These are phyloP conservation scores for Trichoderma aggressivum DNA, from an alignment of 2,329 filamentous ascomycete genomes.

Conservation along the genomic window DNA sequence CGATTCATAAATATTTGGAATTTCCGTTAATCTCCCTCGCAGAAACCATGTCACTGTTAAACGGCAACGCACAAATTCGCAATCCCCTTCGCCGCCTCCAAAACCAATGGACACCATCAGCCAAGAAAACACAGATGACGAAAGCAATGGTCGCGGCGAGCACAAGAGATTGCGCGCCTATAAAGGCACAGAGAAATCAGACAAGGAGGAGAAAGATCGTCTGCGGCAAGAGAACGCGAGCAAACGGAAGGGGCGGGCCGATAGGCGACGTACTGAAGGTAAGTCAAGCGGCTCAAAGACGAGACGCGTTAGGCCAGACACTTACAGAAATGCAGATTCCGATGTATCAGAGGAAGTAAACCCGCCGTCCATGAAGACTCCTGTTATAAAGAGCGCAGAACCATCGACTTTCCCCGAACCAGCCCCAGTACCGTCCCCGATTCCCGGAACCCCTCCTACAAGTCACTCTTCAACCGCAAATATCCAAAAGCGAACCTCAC, in stretches of 20 bases:
- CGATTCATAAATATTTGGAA: not conserved
- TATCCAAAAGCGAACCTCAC: constrained; percentile 56
- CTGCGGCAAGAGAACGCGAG: constrained; percentile 71
- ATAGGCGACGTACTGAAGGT: constrained; percentile 80
- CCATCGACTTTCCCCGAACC: constrained; percentile 32
- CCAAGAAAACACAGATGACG: constrained; percentile 71
- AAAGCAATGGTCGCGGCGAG: constrained; percentile 48
- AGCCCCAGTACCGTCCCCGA: constrained; percentile 27
- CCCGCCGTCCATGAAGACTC: constrained; percentile 39
- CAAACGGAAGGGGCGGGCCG: constrained; percentile 77
- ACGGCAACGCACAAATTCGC: constrained; percentile 78
- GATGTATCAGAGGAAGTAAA: constrained; percentile 68
- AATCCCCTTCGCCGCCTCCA: constrained; percentile 59
- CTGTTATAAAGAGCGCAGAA: constrained; percentile 31
- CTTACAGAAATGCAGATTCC: constrained; percentile 52
- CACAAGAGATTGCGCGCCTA: constrained; percentile 60
- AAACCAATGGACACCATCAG: constrained; percentile 46
- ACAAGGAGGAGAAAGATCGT: constrained; percentile 71
- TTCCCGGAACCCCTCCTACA: constrained; percentile 42
- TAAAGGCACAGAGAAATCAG: constrained; percentile 60
- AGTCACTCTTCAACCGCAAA: constrained; percentile 44
- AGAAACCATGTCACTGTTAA: constrained; percentile 73
- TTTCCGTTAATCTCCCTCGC: constrained; percentile 5
- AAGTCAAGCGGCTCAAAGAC: constrained; percentile 26
- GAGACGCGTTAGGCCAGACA: not conserved